Evolutionary conservation across 2,329 filamentous ascomycete species (phyloP), one percentile per base, ranked within the genome.

Genomic region (Graphium sp.): DNA sequence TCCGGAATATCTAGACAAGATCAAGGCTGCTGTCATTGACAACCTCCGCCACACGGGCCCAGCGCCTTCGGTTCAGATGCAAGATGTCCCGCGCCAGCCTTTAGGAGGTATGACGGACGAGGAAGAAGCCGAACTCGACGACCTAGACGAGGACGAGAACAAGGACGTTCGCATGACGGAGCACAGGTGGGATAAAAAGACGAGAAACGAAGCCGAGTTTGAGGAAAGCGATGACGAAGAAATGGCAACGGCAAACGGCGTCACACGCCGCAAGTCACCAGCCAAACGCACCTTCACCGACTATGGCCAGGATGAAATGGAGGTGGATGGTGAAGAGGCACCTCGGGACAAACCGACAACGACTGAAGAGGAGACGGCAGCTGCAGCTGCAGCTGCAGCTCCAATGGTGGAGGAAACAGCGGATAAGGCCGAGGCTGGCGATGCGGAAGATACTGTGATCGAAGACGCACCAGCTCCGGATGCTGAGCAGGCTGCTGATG

Each of bases 151-250:
- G 30, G 85, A 94, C 37, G 69, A 81, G 40, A 84, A 89, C 47
- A 77, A 81, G 40, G 87, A 95, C 45, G 68, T 68, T 31, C 76
- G 87, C 16, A 73, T 76, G 51, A 91, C 83, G 0, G 69, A 89
- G 48, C 75, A 81, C 20, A 70, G 75, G 37, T 84, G 80, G 61
- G 87, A 95, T 37, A 74, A 84, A 49, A 74, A 68, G 27, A 66
- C 83, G 16, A 67, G 74, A 30, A 71, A 80, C 33, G 71, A 81
- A 6, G 80, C 79, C 40, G 87, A 94, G 45, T 70, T 85, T 24
- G 80, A 84, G 34, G 80, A 89, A 24, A 91, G 81, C 37, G 84
- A 92, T 35, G 83, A 93, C 34, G 87, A 95, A 41, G 83, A 92
- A 8, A 70, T 83, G 50, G 68, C 68, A 23, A 60, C 60, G 23